Base-by-base conservation (phyloP, 331 rosid species). In the Pyracantha coccinea region DNA sequence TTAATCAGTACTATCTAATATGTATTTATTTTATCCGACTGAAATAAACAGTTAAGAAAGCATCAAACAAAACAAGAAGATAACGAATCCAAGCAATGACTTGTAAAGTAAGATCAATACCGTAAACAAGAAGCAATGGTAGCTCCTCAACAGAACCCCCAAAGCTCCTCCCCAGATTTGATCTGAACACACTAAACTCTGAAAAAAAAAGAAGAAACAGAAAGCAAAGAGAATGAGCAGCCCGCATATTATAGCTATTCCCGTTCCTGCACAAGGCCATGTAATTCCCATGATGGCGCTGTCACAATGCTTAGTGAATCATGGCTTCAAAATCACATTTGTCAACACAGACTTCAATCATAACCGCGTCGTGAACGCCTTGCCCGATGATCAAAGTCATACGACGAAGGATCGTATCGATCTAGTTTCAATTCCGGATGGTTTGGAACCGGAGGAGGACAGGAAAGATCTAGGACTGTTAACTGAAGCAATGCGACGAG, bases 251-350 rank as follows among this genome's bases (percentile, higher is more conserved):
- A 23, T 85, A 35, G 83, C 75, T 57, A 28, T 85, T 19, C 86
- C 91, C 61, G 81, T 55, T 70, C 86, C 89, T 27, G 88, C 88
- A 59, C 92, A 88, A 81, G 92, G 89, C 64, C 92, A 83, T 81
- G 92, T 88, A 31, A 84, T 86, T 76, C 92, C 92, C 53, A 29
- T 88, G 27, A 74, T 85, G 81, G 88, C 82, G 59, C 32, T 85
- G 2, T 88, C 79, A 25, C 73, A 81, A 55, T 75, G 85, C 82
- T 50, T 88, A 3, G 72, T 74, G 23, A 73, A 80, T 58, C 85
- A 83, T 12, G 85, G 88, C 11, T 79, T 82, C 77, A 74, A 77
- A 62, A 68, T 88, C 73, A 88, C 90, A 25, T 85, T 89, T 54
- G 86, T 89, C 7, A 89, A 85, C 82, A 82, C 86, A 35, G 85